A percentile compares a stretch with the other conserved stretches of the same genome.
phyloP scores from a whole-genome alignment of 805 yeast genomes.

The Barnettozyma siamensis region DNA sequence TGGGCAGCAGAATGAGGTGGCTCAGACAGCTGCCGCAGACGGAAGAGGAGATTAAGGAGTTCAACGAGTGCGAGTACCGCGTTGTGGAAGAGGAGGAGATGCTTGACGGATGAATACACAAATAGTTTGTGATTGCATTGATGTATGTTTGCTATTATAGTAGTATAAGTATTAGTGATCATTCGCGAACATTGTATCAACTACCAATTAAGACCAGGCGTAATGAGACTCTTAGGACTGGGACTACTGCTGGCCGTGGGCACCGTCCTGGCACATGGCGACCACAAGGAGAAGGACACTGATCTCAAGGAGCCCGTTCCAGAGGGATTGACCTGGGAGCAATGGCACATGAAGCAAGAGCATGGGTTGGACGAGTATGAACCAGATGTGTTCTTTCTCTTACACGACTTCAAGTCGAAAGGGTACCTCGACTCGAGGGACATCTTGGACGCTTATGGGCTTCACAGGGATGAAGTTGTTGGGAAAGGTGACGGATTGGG shows the following conservation, averaged over 20 bases:
- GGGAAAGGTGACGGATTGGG: constrained; percentile 94
- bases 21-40: constrained; percentile 70
- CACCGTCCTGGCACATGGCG: constrained; percentile 14
- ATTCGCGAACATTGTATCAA: no score
- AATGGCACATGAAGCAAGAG: constrained; percentile 89
- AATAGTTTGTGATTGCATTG: no score
- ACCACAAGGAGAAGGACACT: constrained; percentile 15
- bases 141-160: no score
- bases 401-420: constrained; percentile 67
- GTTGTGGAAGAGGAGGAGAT: constrained; percentile 38
- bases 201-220: no score
- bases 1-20: constrained; percentile 98
- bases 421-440: constrained; percentile 56
- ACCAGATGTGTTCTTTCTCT: constrained; percentile 65
- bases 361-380: constrained; percentile 74
- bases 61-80: constrained; percentile 55
- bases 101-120: constrained; percentile 1
- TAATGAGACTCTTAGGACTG: no score
- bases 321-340: constrained; percentile 60
- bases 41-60: constrained; percentile 56
- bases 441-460: constrained; percentile 76
- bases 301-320: constrained; percentile 36
- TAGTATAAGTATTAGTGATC: no score
- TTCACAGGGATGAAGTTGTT: constrained; percentile 61
- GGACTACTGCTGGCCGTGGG: no score